phyloP scores from a whole-genome alignment of 768 basidiomycete species.

The Suillus placidus region DNA sequence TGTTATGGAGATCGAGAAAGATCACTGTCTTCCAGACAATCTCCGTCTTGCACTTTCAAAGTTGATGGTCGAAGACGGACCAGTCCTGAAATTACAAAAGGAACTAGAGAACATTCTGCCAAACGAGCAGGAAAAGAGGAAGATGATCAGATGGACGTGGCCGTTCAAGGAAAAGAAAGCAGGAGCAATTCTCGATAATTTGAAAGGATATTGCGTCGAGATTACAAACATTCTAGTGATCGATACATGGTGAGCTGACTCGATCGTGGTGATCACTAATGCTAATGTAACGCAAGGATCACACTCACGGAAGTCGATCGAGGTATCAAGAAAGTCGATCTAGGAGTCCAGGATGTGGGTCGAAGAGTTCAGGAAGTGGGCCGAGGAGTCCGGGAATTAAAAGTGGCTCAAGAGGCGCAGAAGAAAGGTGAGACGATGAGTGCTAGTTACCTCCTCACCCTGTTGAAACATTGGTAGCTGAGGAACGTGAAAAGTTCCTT shows the following conservation, averaged over 20 bases:
- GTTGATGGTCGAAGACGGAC: background rate
- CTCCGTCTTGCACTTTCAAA: background rate
- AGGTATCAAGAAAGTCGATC: no score
- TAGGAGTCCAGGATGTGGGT: background rate
- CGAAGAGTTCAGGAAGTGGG: background rate
- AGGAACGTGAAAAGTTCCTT: background rate
- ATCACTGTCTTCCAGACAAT: background rate
- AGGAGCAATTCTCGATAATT: background rate
- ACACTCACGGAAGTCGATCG: background rate
- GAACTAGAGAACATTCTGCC: background rate
- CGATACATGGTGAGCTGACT: background rate
- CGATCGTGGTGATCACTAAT: no score
- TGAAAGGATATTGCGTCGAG: background rate
- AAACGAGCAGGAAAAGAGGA: no score
- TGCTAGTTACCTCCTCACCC: background rate
- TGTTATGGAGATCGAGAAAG: background rate
- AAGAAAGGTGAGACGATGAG: background rate
- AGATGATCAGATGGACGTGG: background rate
- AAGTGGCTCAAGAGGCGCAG: background rate
- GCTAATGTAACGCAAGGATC: background rate
- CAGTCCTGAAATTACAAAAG: background rate
- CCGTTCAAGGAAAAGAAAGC: constrained; percentile 10
- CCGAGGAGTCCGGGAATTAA: background rate
- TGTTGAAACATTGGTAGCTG: background rate
- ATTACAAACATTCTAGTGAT: background rate